Evolutionary conservation across 2,329 filamentous ascomycete species (phyloP).

Genomic region (Venturia oleaginea): DNA sequence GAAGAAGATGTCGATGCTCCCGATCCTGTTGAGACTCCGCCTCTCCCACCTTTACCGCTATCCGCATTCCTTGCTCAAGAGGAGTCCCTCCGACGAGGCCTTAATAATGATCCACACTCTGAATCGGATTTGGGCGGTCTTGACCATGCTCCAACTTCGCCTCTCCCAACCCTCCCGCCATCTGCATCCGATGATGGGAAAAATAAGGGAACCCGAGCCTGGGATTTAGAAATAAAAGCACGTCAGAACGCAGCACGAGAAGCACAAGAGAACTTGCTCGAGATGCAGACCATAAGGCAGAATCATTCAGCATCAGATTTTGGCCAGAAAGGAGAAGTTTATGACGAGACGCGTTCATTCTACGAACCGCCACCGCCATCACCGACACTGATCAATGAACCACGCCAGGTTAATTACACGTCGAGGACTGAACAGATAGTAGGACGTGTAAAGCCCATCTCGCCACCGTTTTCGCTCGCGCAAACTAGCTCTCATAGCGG

Average conservation of each 20-base stretch:
- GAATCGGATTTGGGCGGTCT: background rate
- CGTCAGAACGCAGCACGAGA: background rate
- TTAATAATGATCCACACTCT: background rate
- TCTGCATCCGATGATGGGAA: background rate
- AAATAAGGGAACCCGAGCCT: background rate
- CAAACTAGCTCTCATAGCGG: background rate
- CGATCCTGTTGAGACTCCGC: background rate
- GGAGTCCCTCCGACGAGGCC: background rate
- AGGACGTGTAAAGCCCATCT: background rate
- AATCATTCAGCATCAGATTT: background rate
- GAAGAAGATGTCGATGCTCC: background rate
- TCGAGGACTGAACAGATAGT: background rate
- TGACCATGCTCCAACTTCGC: background rate
- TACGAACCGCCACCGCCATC: background rate
- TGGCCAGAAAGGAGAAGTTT: background rate
- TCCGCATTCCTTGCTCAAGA: background rate
- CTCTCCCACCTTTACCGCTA: background rate
- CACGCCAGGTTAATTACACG: background rate
- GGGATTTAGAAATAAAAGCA: background rate
- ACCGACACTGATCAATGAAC: background rate
- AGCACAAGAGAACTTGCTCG: background rate
- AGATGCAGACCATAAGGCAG: background rate
- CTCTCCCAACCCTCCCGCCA: background rate
- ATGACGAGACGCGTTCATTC: background rate
- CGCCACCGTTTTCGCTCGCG: background rate